A percentile compares a stretch with the other conserved stretches of the same genome.
Conservation (phyloP, 176 grass and related monocot species). For the Raddia guianensis region DNA sequence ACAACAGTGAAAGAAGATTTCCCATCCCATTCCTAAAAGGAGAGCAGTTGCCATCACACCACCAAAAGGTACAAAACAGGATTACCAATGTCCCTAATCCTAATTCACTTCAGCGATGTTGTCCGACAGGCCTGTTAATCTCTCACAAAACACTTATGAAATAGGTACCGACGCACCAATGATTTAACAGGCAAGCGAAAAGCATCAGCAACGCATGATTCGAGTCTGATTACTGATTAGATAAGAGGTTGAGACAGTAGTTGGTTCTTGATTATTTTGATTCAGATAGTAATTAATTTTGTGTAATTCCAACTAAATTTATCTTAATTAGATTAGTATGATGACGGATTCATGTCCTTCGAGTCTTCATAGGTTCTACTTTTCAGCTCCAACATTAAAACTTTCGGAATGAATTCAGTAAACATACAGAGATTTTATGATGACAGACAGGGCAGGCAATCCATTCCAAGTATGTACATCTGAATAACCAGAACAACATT, state of each 20-base stretch:
- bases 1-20: slow-evolving; percentile 23
- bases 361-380: not conserved
- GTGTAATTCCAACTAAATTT: not conserved
- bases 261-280: not conserved
- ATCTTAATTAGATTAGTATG: not conserved
- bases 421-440: not conserved
- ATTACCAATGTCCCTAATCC: not conserved
- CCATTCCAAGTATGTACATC: not conserved
- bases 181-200: slow-evolving; percentile 19
- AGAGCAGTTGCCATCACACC: slow-evolving; percentile 27
- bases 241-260: not conserved
- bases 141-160: not conserved
- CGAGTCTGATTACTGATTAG: not conserved
- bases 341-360: not conserved
- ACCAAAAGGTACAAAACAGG: not conserved
- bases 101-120: not conserved
- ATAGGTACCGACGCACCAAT: not conserved
- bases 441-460: not conserved
- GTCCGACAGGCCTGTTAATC: not conserved
- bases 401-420: not conserved
- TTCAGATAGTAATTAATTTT: not conserved
- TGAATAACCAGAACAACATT: not conserved
- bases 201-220: not conserved
- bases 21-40: slow-evolving; percentile 34
- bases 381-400: not conserved